Evolutionary conservation across 2,329 filamentous ascomycete species (phyloP).

Genomic region (Fusarium sp.): DNA sequence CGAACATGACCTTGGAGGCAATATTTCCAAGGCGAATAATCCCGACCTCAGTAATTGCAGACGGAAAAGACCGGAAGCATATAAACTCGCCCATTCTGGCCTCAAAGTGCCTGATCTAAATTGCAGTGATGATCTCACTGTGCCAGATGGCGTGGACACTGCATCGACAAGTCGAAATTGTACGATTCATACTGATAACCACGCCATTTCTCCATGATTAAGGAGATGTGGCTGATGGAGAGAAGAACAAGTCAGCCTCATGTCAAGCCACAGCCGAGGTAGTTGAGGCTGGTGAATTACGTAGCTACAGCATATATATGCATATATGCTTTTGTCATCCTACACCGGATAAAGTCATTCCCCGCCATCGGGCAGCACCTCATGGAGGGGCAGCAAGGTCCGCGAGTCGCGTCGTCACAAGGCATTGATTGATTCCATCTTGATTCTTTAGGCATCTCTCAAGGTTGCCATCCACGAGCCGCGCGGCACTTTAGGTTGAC

Average conservation of each 20-base stretch:
- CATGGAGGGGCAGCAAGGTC: slow-evolving; percentile 41
- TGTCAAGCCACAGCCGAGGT: background rate
- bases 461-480: slow-evolving; percentile 17
- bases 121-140: slow-evolving; percentile 16
- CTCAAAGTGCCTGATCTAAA: slow-evolving; percentile 15
- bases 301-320: slow-evolving; percentile 1
- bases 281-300: slow-evolving; percentile 1
- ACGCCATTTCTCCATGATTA: slow-evolving; percentile 35
- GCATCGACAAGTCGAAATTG: slow-evolving; percentile 28
- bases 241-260: background rate
- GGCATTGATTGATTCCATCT: slow-evolving; percentile 34
- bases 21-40: slow-evolving; percentile 14
- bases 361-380: slow-evolving; percentile 25
- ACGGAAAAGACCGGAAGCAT: slow-evolving; percentile 22
- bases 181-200: slow-evolving; percentile 33
- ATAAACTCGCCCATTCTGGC: background rate
- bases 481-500: slow-evolving; percentile 17
- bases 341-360: slow-evolving; percentile 19
- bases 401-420: slow-evolving; percentile 33
- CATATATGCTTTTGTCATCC: slow-evolving; percentile 12
- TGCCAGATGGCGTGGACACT: slow-evolving; percentile 26
- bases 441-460: slow-evolving; percentile 29
- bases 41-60: background rate
- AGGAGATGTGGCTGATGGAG: slow-evolving; percentile 8
- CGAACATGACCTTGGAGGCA: slow-evolving; percentile 20